Conservation (phyloP, 495 filamentous ascomycete species). For the Aspergillus bertholletiae region DNA sequence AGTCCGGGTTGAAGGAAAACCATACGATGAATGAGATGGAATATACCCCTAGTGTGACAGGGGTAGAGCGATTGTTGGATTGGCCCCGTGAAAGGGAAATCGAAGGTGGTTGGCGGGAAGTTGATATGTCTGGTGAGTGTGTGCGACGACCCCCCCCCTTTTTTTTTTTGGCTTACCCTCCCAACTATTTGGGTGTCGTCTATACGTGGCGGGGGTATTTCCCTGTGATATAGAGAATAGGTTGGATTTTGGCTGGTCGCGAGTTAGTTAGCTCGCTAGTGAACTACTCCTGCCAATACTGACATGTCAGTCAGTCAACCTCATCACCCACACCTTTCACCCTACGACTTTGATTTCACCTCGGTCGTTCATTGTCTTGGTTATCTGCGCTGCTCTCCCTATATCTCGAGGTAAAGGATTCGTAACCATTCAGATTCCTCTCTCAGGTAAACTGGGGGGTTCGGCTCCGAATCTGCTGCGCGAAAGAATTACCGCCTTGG, state of each 20-base stretch:
- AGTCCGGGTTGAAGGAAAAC: conserved; percentile 50
- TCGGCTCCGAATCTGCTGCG: conserved; percentile 27
- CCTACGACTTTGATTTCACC: conserved; percentile 31
- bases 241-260: too few relatives aligned
- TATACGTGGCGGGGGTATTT: too few relatives aligned
- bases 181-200: too few relatives aligned
- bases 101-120: conserved; percentile 43
- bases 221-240: too few relatives aligned
- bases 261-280: too few relatives aligned
- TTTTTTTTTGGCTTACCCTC: too few relatives aligned
- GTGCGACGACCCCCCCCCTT: not conserved
- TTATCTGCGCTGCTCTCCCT: conserved; percentile 27
- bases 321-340: conserved; percentile 42
- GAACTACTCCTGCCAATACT: not conserved
- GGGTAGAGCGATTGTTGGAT: conserved; percentile 44
- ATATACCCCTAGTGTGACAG: conserved; percentile 68
- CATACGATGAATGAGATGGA: conserved; percentile 67
- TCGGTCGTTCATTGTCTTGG: conserved; percentile 35
- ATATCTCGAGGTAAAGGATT: conserved; percentile 32
- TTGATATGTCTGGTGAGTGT: conserved; percentile 47
- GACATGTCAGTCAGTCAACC: conserved; percentile 26
- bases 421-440: conserved; percentile 52
- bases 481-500: conserved; percentile 23
- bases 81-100: conserved; percentile 45
- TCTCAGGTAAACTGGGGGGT: conserved; percentile 32